These are phyloP conservation scores for Ascomycota sp. DNA, from an alignment of 2,329 filamentous ascomycete species.

Conservation along the genomic window DNA sequence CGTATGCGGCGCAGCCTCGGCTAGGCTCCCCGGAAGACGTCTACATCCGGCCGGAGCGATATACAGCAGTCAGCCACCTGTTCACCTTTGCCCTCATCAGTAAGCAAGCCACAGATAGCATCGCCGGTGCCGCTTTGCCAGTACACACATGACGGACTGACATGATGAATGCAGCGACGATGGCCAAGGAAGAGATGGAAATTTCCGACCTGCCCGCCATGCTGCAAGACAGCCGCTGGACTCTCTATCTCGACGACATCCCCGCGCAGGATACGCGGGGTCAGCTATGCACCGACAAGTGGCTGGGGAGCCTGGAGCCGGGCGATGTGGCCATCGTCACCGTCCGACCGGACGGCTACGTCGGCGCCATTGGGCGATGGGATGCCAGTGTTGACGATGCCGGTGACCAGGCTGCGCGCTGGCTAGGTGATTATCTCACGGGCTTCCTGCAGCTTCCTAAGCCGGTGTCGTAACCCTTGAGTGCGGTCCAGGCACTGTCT, in stretches of 20 bases:
- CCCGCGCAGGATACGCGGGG: conserved; percentile 32
- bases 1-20: conserved; percentile 39
- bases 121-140: too few species aligned
- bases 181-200: conserved; percentile 42
- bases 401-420: conserved; percentile 29
- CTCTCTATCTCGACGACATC: conserved; percentile 49
- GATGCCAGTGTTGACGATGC: conserved; percentile 28
- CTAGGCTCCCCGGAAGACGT: conserved; percentile 38
- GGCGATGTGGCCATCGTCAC: conserved; percentile 43
- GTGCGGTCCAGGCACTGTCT: too few species aligned
- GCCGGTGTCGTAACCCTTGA: background rate
- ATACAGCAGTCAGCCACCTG: conserved; percentile 44
- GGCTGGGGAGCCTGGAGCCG: conserved; percentile 37
- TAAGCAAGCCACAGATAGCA: too few species aligned
- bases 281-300: conserved; percentile 42
- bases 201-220: conserved; percentile 41
- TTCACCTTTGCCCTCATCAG: conserved; percentile 52
- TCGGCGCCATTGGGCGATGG: conserved; percentile 40
- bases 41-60: conserved; percentile 46
- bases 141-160: too few species aligned
- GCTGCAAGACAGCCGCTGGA: conserved; percentile 47
- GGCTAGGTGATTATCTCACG: conserved; percentile 33
- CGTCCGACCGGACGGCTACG: conserved; percentile 54
- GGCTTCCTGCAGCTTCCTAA: conserved; percentile 30
- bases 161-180: conserved; percentile 23